Evolutionary conservation across 2,329 filamentous ascomycete species (phyloP), one percentile per base, ranked within the genome.

Genomic region (Ophiostoma perfectum): DNA sequence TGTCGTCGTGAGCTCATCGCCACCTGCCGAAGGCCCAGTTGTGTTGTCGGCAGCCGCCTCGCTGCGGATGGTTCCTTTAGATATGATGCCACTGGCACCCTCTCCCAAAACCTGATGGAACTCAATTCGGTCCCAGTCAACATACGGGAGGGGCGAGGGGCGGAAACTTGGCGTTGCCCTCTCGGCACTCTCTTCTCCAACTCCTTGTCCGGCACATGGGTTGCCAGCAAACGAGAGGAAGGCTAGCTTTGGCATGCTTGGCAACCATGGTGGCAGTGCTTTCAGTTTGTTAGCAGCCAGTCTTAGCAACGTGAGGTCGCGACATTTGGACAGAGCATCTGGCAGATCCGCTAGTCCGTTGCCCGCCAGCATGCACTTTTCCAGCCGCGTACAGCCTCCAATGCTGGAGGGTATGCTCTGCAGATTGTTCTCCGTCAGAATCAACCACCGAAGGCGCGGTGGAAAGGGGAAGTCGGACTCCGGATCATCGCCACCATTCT

Each of bases 361-460:
- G 14, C 81, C 81, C 1, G 81, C 78, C n/a, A 83, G 73, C 79
- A 82, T 80, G 71, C 81, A 82, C 73, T 82, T 82, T 71, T 83
- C 78, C 4, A 83, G 75, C 11, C 77, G 76, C 18, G 71, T 70
- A 69, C 81, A 83, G 27, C 73, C 73, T 9, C 81, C 80, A 64
- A 83, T 80, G 72, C 76, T 80, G 18, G 71, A 71, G 0, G 81
- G 81, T 7, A 84, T 73, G 7, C 70, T 67, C 3, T 70, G 69
- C 55, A 83, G 77, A 52, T 72, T 70, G 73, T 83, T 83, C 71
- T 80, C 78, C 18, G 81, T 83, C 12, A 84, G 74, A 66, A 83
- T 82, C 52, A 83, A 74, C 79, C 80, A 82, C n/a, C 80, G 76
- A 18, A 83, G 75, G 9, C 73, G 77, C 7, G 76, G 75, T 8